Evolutionary conservation across 352 stramenopile species (phyloP), one percentile per base, ranked within the genome.

Genomic region (Phytophthora pinifolia): DNA sequence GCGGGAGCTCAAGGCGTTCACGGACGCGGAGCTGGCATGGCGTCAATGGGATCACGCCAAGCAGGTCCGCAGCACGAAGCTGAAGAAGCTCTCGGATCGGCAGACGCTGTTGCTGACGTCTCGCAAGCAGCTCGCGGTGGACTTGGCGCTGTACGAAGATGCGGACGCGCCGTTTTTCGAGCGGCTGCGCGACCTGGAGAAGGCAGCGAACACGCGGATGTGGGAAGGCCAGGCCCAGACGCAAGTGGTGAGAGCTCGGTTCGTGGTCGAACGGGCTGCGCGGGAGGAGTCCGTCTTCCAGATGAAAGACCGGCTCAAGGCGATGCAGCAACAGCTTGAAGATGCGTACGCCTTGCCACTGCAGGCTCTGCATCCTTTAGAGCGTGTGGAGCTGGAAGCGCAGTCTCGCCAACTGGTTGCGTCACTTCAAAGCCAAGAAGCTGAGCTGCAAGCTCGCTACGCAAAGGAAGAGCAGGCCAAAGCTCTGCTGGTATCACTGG

Each of bases 231-330:
- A 90, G 63, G 74, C 74, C 9, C 68, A 81, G 31, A 50, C 72
- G 0, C 80, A 90, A 54, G 63, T 87, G 10, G 74, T 82, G 17
- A 59, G 77, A 12, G 74, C 72, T 8, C 66, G 76, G 0, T 90
- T 88, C 17, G 58, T 88, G 20, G 58, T 90, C 2, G 80, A 90
- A 48, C 80, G 80, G 9, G 76, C 80, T 9, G 62, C 68, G 1
- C 58, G 74, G 0, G 77, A 88, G 20, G 80, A 88, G 42, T 79
- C 77, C 8, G 36, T 87, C 0, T 83, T 80, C 22, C 76, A 86
- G 22, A 57, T 85, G 32, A 50, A 43, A 22, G 80, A 88, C 35
- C 65, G 71, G 15, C 52, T 83, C 10, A 51, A 73, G 9, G 65
- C 83, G 17, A 67, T 88, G 0, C 48, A 73, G 3, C 48, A 54